Base-by-base conservation (phyloP, 208 protist genomes). In the Herpetomonas tarakana region DNA sequence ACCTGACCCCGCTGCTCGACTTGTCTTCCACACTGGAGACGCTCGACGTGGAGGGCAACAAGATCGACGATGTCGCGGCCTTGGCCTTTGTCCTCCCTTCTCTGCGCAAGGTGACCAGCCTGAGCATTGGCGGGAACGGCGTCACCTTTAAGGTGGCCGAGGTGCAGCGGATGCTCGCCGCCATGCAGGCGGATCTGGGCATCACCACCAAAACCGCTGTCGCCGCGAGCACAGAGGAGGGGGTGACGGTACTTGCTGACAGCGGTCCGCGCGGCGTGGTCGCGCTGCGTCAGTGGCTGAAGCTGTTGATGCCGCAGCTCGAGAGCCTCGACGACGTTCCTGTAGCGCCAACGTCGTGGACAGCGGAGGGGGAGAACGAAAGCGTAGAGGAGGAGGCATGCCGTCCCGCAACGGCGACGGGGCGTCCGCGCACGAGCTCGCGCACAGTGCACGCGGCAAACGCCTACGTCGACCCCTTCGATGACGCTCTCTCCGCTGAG, bases 31-130 rank as follows among this genome's bases (percentile, higher is more conserved):
- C 80, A 30, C 71, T 97, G 21, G 63, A 91, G 51, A 86, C 94
- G 38, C 74, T 94, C 2, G 91, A 97, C 39, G 60, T 94, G 28
- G 88, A 97, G 62, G 91, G 81, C 52, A 96, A 96, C 66, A 52
- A 79, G 21, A 62, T 96, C 29, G 59, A 52, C 2, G 78, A 86
- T 52, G 57, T 44, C 21, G 44, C 21, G 9, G 47, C 56, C 27
- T 60, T 87, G 25, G 39, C 61, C 26, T 47, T 66, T 11, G 77
- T 77, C 14, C 52, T 92, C 24, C 41, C 65, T 12, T 47, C 80
- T 0, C 62, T 92, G 41, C 56, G 30, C 11, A 58, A 65, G n/a
- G 63, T 95, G 14, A 79, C 64, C 35, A 57, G 81, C 45, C 67
- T 95, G 25, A 82, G 74, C 3, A 45, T 95, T 19, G 64, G 81